Conservation (phyloP, 176 grass and related monocot species). For the Aegilops bicornis region DNA sequence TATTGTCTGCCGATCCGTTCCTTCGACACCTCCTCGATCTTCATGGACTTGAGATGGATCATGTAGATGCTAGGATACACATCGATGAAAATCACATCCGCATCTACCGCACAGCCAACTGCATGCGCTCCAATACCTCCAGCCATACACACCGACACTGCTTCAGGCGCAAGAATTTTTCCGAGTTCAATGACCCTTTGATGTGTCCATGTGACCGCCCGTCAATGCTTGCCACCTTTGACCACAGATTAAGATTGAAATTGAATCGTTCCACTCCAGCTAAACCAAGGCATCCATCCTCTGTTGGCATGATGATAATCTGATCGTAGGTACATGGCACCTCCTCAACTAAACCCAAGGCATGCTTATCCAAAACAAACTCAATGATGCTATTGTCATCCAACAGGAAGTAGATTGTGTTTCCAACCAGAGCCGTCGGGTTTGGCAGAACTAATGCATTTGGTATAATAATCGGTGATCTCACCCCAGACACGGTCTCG, state of each 20-base stretch:
- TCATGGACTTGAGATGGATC: neutral
- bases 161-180: too few species aligned
- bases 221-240: too few species aligned
- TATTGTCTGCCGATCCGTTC: neutral
- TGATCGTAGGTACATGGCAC: neutral
- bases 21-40: neutral
- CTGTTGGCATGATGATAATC: neutral
- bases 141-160: too few species aligned
- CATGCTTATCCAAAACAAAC: neutral
- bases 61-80: neutral
- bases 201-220: too few species aligned
- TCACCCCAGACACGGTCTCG: neutral
- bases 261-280: too few species aligned
- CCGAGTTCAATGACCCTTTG: too few species aligned
- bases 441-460: neutral
- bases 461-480: neutral
- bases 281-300: neutral
- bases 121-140: too few species aligned
- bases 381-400: neutral
- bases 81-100: too few species aligned
- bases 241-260: too few species aligned
- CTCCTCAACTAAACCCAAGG: neutral
- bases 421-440: neutral
- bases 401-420: neutral
- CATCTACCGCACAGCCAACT: neutral